A percentile compares a stretch with the other conserved stretches of the same genome.
phyloP scores from a whole-genome alignment of 371 early-diverging fungal species.

The Mucor saturninus region DNA sequence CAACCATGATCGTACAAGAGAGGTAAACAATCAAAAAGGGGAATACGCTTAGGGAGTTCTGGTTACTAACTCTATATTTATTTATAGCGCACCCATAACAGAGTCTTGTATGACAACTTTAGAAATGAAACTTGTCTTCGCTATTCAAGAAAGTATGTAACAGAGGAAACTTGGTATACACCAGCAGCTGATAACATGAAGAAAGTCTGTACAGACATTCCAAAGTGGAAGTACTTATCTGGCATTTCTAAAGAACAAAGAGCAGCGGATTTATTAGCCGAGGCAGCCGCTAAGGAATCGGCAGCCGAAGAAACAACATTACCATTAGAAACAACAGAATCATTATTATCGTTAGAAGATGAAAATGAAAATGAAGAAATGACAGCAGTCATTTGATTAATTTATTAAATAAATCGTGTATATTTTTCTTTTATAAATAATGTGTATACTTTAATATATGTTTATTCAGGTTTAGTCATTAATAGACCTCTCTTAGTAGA shows the following conservation, averaged over 20 bases:
- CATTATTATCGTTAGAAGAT: slow-evolving; percentile 1
- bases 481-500: slow-evolving; percentile 23
- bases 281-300: slow-evolving; percentile 12
- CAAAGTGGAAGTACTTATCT: slow-evolving; percentile 39
- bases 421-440: background rate
- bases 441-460: background rate
- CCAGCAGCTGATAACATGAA: slow-evolving; percentile 56
- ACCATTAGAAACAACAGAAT: slow-evolving; percentile 7
- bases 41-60: background rate
- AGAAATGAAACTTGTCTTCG: slow-evolving; percentile 70
- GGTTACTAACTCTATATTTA: background rate
- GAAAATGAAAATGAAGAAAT: slow-evolving; percentile 10
- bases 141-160: slow-evolving; percentile 63
- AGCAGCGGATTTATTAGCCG: slow-evolving; percentile 13
- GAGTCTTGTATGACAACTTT: slow-evolving; percentile 65
- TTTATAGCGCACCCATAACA: slow-evolving; percentile 63
- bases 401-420: background rate
- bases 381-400: background rate
- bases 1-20: slow-evolving; percentile 54
- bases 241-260: slow-evolving; percentile 30
- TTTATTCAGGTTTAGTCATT: slow-evolving; percentile 26
- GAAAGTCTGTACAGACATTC: slow-evolving; percentile 47
- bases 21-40: slow-evolving; percentile 37
- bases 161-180: slow-evolving; percentile 55
- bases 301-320: background rate